Base-by-base conservation (phyloP, 306 rosid species). In the Phaseolus lunatus region DNA sequence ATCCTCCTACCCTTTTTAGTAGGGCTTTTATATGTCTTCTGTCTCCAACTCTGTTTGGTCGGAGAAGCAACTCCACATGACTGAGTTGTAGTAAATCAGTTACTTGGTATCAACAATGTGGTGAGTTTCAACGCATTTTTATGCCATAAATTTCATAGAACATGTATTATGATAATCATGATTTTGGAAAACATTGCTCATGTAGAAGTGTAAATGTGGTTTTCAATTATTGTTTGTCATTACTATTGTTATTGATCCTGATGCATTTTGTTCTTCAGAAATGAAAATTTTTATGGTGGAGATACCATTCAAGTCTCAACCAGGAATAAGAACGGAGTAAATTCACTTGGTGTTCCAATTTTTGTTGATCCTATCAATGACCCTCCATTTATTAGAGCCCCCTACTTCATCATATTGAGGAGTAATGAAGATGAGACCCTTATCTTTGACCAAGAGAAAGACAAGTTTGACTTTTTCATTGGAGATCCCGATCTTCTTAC, bases 401-500 rank as follows among this genome's bases (percentile, higher is more conserved):
- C 95, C 44, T 76, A 81, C 78, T 74, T 85, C 75, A 89, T 93
- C 43, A 86, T 91, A 48, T 47, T 91, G 88, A 85, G 82, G 81
- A 85, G 88, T 58, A 29, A 83, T 67, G 90, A 82, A 77, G 86
- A 89, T 4, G 86, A 84, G 78, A 72, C 88, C 33, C 85, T 83
- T 72, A 85, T 93, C 78, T 93, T 84, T 87, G 89, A 93, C 88
- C 77, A 67, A 67, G 77, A 89, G 27, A 80, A 50, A 27, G 95
- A 93, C 83, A 84, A 90, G 73, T 91, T 89, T 79, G 85, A 89
- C 54, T 89, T 93, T 79, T 81, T 33, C 80, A 67, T 93, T 56
- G 96, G 96, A 48, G 98, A 93, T 80, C 93, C 96, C 0, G 98
- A 93, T 85, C 88, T 91, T 83, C 78, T 56, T 26, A 79, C 79